A percentile compares a stretch with the other conserved stretches of the same genome.
Evolutionary conservation across 129 eudicot genomes (phyloP).

Genomic region (Lactuca saligna): DNA sequence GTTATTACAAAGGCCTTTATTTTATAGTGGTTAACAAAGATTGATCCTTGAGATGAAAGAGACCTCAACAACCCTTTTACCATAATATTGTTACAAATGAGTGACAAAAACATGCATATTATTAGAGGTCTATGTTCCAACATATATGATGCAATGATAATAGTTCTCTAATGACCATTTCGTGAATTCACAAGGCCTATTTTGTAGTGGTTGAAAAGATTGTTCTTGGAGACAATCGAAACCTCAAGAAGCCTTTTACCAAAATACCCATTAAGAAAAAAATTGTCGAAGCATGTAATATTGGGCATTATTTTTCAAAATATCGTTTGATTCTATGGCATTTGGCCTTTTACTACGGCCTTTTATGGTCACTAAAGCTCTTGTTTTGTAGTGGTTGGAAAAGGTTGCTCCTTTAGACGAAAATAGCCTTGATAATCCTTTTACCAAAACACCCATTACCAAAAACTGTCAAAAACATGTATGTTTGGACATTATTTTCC

Average conservation of each 20-base stretch:
- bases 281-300: constrained; percentile 4
- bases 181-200: background rate
- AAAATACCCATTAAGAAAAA: constrained; percentile 14
- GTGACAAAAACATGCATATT: background rate
- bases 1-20: no score
- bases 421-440: constrained; percentile 13
- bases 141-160: no score
- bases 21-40: no score
- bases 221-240: constrained; percentile 4
- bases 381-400: constrained; percentile 14
- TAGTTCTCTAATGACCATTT: no score
- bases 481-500: constrained; percentile 34
- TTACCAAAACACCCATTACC: constrained; percentile 27
- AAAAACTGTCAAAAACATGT: constrained; percentile 26
- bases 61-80: no score
- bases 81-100: no score
- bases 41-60: no score
- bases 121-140: no score
- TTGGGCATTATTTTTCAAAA: background rate
- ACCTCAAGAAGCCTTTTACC: constrained; percentile 11
- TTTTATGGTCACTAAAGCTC: background rate
- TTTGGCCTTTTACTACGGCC: constrained; percentile 12
- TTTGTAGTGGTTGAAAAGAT: background rate
- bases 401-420: constrained; percentile 10
- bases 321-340: background rate